phyloP scores from a whole-genome alignment of 768 basidiomycete species.

The Crassisporium funariophilum region DNA sequence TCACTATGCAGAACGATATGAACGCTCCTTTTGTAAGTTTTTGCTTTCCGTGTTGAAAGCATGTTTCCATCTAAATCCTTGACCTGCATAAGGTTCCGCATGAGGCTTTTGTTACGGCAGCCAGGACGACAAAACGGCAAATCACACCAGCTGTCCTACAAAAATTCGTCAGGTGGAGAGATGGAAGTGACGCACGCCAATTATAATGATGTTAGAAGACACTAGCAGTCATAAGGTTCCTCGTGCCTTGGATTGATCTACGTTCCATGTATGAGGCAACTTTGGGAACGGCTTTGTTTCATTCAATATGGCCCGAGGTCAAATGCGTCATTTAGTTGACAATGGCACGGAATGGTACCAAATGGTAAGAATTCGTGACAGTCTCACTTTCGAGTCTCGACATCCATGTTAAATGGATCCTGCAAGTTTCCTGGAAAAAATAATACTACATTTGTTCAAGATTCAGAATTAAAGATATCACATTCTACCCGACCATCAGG shows the following conservation, averaged over 20 bases:
- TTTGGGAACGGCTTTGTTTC: too few species aligned
- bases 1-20: slow-evolving; percentile 89
- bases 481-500: too few species aligned
- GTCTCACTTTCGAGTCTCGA: too few species aligned
- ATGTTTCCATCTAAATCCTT: not conserved
- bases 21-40: slow-evolving; percentile 68
- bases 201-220: slow-evolving; percentile 19
- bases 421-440: not conserved
- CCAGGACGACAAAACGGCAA: slow-evolving; percentile 69
- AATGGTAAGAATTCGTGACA: too few species aligned
- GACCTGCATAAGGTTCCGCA: slow-evolving; percentile 65
- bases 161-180: slow-evolving; percentile 72
- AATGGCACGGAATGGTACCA: too few species aligned
- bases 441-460: not conserved
- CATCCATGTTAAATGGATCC: not conserved
- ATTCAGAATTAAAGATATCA: slow-evolving; percentile 1
- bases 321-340: too few species aligned
- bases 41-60: too few species aligned
- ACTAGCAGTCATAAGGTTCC: not conserved
- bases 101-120: slow-evolving; percentile 72
- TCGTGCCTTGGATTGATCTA: not conserved
- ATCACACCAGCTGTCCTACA: slow-evolving; percentile 81
- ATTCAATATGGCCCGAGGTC: too few species aligned
- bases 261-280: not conserved
- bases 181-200: slow-evolving; percentile 25